Conservation (phyloP, 2,329 filamentous ascomycete genomes). For the Xylaria hypoxylon region DNA sequence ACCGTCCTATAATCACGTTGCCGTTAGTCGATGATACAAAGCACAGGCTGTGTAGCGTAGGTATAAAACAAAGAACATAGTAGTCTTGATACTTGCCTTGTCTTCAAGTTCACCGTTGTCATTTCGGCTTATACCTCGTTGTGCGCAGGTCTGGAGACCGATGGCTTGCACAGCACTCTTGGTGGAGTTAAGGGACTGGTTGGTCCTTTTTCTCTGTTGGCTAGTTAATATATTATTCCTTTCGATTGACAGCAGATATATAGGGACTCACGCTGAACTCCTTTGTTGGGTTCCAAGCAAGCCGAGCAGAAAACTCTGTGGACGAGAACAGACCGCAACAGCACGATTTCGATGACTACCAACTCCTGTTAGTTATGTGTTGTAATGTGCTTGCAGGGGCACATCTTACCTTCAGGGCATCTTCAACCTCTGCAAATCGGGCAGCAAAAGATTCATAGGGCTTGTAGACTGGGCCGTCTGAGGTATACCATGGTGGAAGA, state of each 20-base stretch:
- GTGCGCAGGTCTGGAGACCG: not conserved
- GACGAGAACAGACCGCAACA: constrained; percentile 16
- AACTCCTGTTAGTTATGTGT: constrained; percentile 1
- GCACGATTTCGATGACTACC: constrained; percentile 23
- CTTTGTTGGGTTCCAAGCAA: constrained; percentile 33
- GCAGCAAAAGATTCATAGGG: constrained; percentile 19
- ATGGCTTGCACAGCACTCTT: constrained; percentile 3
- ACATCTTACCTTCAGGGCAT: constrained; percentile 14
- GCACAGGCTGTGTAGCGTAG: not conserved
- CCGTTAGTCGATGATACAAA: not conserved
- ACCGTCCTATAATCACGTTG: not conserved
- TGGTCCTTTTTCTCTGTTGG: constrained; percentile 20
- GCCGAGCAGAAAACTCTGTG: not conserved
- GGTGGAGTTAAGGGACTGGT: not conserved
- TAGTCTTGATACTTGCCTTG: constrained; percentile 6
- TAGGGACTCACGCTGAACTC: constrained; percentile 20
- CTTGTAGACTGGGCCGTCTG: constrained; percentile 8
- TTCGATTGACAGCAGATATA: not conserved
- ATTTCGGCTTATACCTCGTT: not conserved
- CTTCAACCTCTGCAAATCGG: not conserved
- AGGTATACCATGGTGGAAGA: constrained; percentile 5
- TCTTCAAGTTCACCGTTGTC: not conserved
- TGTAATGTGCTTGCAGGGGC: not conserved
- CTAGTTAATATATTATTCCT: constrained; percentile 3
- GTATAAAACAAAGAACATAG: not conserved